These are phyloP conservation scores for Leptographium radiaticola DNA, from an alignment of 2,329 filamentous ascomycete genomes.

Conservation along the genomic window DNA sequence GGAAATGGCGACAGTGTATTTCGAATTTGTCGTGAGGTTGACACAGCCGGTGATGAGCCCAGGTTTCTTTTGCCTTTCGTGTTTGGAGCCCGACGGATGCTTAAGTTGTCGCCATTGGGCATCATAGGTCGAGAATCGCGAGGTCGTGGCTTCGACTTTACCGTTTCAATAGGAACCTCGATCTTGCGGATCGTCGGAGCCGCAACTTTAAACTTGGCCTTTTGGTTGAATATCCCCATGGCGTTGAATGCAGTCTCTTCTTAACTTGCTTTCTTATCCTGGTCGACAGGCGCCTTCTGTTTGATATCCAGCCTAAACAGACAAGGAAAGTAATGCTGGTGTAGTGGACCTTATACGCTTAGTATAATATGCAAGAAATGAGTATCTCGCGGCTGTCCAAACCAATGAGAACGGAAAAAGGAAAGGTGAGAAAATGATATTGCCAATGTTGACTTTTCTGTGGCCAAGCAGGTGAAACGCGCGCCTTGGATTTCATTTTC, in stretches of 20 bases:
- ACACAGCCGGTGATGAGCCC: constrained; percentile 12
- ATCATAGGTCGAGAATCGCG: neutral
- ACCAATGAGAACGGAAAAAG: too few species aligned
- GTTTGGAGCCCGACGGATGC: constrained; percentile 19
- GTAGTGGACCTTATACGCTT: neutral
- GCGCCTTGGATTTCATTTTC: neutral
- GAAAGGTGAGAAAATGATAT: too few species aligned
- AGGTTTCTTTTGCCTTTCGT: constrained; percentile 21
- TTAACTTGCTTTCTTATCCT: neutral
- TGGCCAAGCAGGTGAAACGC: too few species aligned
- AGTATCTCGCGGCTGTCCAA: neutral
- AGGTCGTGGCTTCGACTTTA: constrained; percentile 23
- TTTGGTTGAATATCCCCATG: constrained; percentile 29
- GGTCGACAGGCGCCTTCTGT: neutral
- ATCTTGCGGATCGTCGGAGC: constrained; percentile 38
- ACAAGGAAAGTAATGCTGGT: neutral
- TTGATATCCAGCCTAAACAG: neutral
- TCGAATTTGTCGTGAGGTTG: constrained; percentile 4
- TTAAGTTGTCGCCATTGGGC: constrained; percentile 15
- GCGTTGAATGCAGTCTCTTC: neutral
- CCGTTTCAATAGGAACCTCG: constrained; percentile 32
- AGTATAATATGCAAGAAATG: neutral
- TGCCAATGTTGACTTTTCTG: too few species aligned
- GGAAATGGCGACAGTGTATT: constrained; percentile 22
- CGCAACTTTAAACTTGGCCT: constrained; percentile 37